A percentile compares a stretch with the other conserved stretches of the same genome.
phyloP scores from a whole-genome alignment of 2,329 filamentous ascomycete species.

The Pestalotiopsis sp. region DNA sequence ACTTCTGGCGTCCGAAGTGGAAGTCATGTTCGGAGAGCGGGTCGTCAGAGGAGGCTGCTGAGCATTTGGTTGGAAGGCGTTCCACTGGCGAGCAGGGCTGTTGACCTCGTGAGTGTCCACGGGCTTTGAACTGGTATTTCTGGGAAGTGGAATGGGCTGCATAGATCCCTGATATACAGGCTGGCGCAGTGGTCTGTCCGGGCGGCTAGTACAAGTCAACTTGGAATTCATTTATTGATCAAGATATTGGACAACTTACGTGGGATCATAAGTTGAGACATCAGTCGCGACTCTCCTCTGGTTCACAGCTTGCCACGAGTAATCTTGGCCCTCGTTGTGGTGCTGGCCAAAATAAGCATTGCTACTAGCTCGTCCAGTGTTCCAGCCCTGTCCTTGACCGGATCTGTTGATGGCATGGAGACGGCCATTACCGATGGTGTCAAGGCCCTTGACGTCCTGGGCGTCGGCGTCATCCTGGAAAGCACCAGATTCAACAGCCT shows the following conservation, averaged over 20 bases:
- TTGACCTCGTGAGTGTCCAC: background rate
- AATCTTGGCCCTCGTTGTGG: too few relatives aligned
- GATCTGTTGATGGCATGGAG: background rate
- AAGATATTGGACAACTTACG: background rate
- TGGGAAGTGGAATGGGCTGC: background rate
- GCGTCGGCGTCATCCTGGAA: constrained; percentile 1
- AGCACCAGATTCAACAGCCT: constrained; percentile 1
- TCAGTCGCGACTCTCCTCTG: too few relatives aligned
- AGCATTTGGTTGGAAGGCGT: background rate
- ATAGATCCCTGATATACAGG: background rate
- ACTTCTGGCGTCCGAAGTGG: background rate
- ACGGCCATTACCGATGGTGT: constrained; percentile 3
- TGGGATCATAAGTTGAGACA: background rate
- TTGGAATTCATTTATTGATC: background rate
- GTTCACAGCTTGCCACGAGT: background rate
- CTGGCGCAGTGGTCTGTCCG: background rate
- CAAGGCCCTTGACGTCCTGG: background rate
- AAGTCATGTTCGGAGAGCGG: background rate
- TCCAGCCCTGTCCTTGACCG: background rate
- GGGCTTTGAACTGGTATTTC: background rate
- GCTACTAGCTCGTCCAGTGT: background rate
- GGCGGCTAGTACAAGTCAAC: background rate
- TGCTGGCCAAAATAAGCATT: background rate
- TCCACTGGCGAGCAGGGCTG: background rate
- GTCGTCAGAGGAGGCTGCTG: background rate